Evolutionary conservation across 2,329 filamentous ascomycete genomes (phyloP).

Genomic region (Cladosporium sp.): DNA sequence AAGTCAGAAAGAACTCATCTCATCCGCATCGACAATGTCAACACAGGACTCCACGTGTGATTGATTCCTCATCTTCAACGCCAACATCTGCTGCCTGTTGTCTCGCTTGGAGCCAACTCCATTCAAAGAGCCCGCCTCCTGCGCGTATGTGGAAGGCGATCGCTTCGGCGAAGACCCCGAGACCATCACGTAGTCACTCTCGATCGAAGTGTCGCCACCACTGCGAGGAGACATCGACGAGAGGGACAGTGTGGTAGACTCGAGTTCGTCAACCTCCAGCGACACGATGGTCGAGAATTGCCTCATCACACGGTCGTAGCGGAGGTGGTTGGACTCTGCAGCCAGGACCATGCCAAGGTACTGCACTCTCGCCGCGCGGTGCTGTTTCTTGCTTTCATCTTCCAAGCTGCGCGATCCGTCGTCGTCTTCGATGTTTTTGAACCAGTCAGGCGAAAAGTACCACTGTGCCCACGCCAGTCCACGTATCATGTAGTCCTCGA

Average conservation of each 20-base stretch:
- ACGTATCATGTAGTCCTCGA: slow-evolving; percentile 68
- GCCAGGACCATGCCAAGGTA: slow-evolving; percentile 16
- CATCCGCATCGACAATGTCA: not conserved
- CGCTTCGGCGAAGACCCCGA: not conserved
- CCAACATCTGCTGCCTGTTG: not conserved
- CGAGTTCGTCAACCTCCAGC: not conserved
- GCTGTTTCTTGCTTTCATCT: slow-evolving; percentile 57
- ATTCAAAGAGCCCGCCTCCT: not conserved
- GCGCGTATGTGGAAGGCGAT: not conserved
- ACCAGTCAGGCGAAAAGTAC: slow-evolving; percentile 62
- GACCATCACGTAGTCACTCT: slow-evolving; percentile 17
- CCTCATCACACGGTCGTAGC: slow-evolving; percentile 14
- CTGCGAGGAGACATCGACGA: slow-evolving; percentile 4
- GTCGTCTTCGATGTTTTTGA: slow-evolving; percentile 63
- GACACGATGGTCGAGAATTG: slow-evolving; percentile 3
- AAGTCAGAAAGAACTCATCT: not conserved
- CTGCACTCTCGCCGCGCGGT: slow-evolving; percentile 26
- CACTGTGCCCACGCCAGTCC: slow-evolving; percentile 62
- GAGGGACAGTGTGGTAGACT: slow-evolving; percentile 5
- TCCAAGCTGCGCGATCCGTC: slow-evolving; percentile 64
- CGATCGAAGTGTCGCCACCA: not conserved
- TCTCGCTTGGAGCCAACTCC: not conserved
- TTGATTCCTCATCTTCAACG: not conserved
- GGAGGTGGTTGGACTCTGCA: slow-evolving; percentile 1
- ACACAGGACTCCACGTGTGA: not conserved